Base-by-base conservation (phyloP, 2,329 filamentous ascomycete genomes). In the Zalaria obscura region DNA sequence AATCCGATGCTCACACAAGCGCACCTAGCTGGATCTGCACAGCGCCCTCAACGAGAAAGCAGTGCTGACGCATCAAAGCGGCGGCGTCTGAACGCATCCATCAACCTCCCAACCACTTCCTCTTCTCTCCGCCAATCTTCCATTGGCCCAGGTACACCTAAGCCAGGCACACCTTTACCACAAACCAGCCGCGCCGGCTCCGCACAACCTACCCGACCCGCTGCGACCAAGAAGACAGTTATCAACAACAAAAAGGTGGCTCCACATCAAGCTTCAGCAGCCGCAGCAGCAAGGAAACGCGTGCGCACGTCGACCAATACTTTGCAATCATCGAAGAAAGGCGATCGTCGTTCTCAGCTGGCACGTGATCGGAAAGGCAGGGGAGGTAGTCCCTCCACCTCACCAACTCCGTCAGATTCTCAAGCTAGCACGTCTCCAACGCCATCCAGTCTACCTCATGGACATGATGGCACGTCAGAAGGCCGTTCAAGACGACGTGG, bases 101-200 rank as follows among this genome's bases (percentile, higher is more conserved):
- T 78, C 27, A 67, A 65, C 18, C 62, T 78, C 0, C 75, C 73
- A 2, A 59, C 66, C 8, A 64, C 70, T 2, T 68, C 70, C 0
- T 75, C 72, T 11, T 66, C 63, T 42, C 64, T 79, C 5, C 69
- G 76, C 5, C 76, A 79, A 54, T 71, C 72, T 0, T 79, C 75
- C 0, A 60, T 76, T 8, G 76, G 75, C 0, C 76, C 74, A 11
- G 74, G 73, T n/a, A 80, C 76, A 1, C 76, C 76, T 4, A 78
- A 78, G 52, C 65, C 70, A 0, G 68, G 69, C 3, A 78, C 75
- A 0, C 71, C 57, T 53, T 58, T 54, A 25, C 53, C 54, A 5
- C 50, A 49, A 32, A 55, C 56, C 2, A 70, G 67, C 32, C 73
- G 76, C n/a, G 72, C 73, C 2, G 73, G 74, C 35, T 78, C 75